Base-by-base conservation (phyloP, 345 rosid genomes). In the Carallia brachiata region DNA sequence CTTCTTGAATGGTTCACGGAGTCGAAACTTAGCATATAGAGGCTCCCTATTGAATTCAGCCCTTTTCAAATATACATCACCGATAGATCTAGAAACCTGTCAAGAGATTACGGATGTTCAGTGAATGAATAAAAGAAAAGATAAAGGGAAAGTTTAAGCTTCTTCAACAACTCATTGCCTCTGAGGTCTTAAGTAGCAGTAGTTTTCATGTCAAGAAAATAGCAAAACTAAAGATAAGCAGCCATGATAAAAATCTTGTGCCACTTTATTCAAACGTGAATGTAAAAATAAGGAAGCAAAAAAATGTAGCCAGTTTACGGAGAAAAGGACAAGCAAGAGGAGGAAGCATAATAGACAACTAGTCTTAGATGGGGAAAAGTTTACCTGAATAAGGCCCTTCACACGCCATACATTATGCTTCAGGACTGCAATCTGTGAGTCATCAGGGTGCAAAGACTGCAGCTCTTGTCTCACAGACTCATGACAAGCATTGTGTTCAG, bases 391-490 rank as follows among this genome's bases (percentile, higher is more conserved):
- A 77, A 89, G 81, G 76, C 97, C 97, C 76, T 91, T 91, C 6
- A 91, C 95, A 2, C 97, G 87, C 97, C 97, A 91, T 7, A 91
- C 97, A 50, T 91, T 91, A 72, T 91, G 95, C 72, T 86, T 91
- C 36, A 91, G 72, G 70, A 89, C 84, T 62, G 89, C 97, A 57
- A 91, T 87, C 58, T 86, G 86, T 0, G 83, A 54, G 80, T 91
- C 93, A 73, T 89, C 97, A 3, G 97, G 95, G 71, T 91, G 97
- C 83, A 83, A 75, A 36, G 90, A 73, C 36, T 78, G 76, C 57
- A 91, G 79, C 70, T 91, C 97, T 72, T 72, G 88, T 73, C 97
- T 79, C 69, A 91, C 91, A 23, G 97, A 85, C 77, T 87, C 97
- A 30, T 81, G 79, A 62, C 89, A 82, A 1, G 71, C 97, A 60